Conservation (phyloP, 768 basidiomycete species). For the Suillus clintonianus region DNA sequence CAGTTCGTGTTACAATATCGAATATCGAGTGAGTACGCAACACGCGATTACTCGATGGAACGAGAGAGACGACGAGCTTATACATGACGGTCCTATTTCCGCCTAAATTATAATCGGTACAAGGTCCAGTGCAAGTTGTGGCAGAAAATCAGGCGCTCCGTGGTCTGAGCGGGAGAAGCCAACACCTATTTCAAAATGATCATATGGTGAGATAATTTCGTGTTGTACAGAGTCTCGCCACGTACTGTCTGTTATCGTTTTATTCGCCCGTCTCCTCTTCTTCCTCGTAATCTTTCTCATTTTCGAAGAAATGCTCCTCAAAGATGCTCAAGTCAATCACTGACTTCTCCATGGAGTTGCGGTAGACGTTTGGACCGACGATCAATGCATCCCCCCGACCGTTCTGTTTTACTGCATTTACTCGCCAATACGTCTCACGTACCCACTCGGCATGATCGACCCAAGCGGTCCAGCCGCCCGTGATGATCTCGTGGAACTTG, state of each 20-base stretch:
- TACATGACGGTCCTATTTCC: no score
- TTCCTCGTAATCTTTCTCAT: background rate
- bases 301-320: background rate
- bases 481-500: background rate
- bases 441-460: slow-evolving; percentile 1
- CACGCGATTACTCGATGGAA: no score
- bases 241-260: background rate
- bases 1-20: no score
- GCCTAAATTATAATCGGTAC: no score
- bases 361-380: background rate
- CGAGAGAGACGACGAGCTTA: no score
- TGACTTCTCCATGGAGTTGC: background rate
- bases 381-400: background rate
- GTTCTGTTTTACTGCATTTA: background rate
- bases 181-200: no score
- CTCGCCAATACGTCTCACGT: background rate
- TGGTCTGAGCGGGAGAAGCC: no score
- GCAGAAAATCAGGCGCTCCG: no score
- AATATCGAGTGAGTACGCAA: no score
- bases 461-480: background rate
- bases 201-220: background rate
- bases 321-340: background rate
- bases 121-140: no score
- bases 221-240: background rate
- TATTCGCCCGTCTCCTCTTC: background rate